Percentiles rank a stretch among this genome's conserved stretches.
phyloP scores from a whole-genome alignment of 495 filamentous ascomycete species.

The Penicillium lividum region DNA sequence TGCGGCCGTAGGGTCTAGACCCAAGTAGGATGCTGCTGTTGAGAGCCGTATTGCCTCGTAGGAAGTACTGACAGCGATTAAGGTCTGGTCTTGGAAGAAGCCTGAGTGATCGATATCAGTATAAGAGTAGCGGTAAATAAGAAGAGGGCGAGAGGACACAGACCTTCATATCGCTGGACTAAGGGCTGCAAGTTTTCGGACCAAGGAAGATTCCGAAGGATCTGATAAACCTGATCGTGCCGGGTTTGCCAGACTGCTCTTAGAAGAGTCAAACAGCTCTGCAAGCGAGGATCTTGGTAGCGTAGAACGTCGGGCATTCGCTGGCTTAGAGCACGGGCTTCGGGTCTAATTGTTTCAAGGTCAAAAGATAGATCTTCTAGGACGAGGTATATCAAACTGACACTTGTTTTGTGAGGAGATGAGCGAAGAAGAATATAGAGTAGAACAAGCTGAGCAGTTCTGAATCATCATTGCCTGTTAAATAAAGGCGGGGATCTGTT shows the following conservation, averaged over 20 bases:
- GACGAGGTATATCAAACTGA: conserved; percentile 23
- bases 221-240: conserved; percentile 44
- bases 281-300: conserved; percentile 42
- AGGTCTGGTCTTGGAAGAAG: conserved; percentile 50
- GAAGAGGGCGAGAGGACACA: conserved; percentile 4
- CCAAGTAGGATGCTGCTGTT: conserved; percentile 47
- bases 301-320: conserved; percentile 44
- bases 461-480: conserved; percentile 22
- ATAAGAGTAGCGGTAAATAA: not conserved
- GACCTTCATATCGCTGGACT: conserved; percentile 47
- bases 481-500: conserved; percentile 38
- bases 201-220: conserved; percentile 47
- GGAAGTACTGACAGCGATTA: conserved; percentile 47
- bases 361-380: conserved; percentile 2
- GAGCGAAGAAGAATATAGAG: conserved; percentile 52
- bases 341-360: conserved; percentile 34
- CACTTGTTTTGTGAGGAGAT: conserved; percentile 55
- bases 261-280: conserved; percentile 47
- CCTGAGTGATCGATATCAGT: conserved; percentile 21
- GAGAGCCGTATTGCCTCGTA: conserved; percentile 52
- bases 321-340: conserved; percentile 54
- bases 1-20: conserved; percentile 38
- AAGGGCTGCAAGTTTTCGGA: conserved; percentile 39
- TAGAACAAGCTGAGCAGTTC: conserved; percentile 49
- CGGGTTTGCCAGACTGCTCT: conserved; percentile 52